Evolutionary conservation across 495 filamentous ascomycete species (phyloP), one percentile per base, ranked within the genome.

Genomic region (Hyaloscypha hepaticicola): DNA sequence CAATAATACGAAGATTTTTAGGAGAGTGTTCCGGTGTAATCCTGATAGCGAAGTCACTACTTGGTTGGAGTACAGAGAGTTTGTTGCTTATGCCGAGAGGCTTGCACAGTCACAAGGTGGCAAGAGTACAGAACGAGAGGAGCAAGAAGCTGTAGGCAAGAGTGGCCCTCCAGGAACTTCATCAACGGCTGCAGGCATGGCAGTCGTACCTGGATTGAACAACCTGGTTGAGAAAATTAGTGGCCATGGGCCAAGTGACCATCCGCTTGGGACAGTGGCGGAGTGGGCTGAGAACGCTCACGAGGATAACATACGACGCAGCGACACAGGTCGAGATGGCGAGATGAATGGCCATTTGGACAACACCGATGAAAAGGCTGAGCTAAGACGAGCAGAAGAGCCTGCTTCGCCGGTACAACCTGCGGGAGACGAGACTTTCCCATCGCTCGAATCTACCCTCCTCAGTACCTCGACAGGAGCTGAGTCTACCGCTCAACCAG

Each of bases 21-120:
- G 96, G 26, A 86, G 89, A 61, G 96, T 99, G 14, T 99, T 99
- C 80, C 87, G 96, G 53, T 96, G 92, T 75, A 94, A 94, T 90
- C 95, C 95, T 1, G 95, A 99, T 72, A 96, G 85, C 60, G 92
- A 97, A 69, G 96, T 96, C 66, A 90, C 88, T 66, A 91, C 86
- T 57, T 99, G 96, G 96, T 88, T 90, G 68, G 91, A 96, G 67
- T 99, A 98, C 78, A 93, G 91, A 70, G 90, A 96, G 63, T 97
- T 88, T 72, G 78, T 85, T 55, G 83, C 88, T 5, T 98, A 96
- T 72, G 84, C 83, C 26, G 87, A 90, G 67, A 84, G 88, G 16
- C 96, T 97, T 76, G 83, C 85, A 60, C 88, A 90, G 64, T 85
- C 87, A 49, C 83, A 90, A 69, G 73, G 73, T 45, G 67, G 66